A percentile compares a stretch with the other conserved stretches of the same genome.
phyloP scores from a whole-genome alignment of 192 early-diverging fungal genomes.

The Spinellus fusiger region DNA sequence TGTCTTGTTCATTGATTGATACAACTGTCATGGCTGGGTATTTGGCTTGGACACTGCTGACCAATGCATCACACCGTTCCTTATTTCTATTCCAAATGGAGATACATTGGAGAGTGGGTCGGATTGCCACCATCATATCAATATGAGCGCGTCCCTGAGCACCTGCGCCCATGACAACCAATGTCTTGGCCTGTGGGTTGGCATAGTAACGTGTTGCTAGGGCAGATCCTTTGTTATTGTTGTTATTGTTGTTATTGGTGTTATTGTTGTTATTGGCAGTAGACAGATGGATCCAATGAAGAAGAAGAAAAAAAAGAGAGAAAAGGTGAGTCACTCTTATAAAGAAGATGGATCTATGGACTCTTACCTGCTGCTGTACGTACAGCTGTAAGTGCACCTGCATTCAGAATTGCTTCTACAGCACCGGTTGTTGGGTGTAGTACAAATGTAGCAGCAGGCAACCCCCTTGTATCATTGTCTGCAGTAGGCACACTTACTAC shows the following conservation, averaged over 20 bases:
- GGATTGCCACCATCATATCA: constrained; percentile 36
- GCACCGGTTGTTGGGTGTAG: constrained; percentile 38
- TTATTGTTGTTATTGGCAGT: too few relatives aligned
- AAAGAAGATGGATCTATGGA: not conserved
- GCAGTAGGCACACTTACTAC: constrained; percentile 40
- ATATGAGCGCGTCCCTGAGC: constrained; percentile 46
- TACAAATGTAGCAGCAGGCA: constrained; percentile 38
- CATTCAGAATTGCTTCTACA: constrained; percentile 42
- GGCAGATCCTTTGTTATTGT: constrained; percentile 29
- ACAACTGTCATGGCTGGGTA: constrained; percentile 23
- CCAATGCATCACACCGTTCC: constrained; percentile 24
- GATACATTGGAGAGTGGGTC: constrained; percentile 33
- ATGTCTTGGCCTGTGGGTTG: constrained; percentile 7
- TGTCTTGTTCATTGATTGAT: not conserved
- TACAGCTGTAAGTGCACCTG: constrained; percentile 37
- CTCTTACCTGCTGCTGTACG: constrained; percentile 42
- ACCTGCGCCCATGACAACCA: constrained; percentile 48
- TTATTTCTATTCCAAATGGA: constrained; percentile 41
- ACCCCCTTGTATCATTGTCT: constrained; percentile 31
- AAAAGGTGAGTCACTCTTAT: not conserved
- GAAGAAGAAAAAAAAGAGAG: not conserved
- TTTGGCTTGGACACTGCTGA: constrained; percentile 13
- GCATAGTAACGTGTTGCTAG: constrained; percentile 38
- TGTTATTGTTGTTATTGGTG: not conserved
- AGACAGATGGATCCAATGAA: too few relatives aligned